A percentile compares a stretch with the other conserved stretches of the same genome.
Evolutionary conservation across 805 yeast genomes (phyloP).

Genomic region (Tetrapisispora namnaoensis): DNA sequence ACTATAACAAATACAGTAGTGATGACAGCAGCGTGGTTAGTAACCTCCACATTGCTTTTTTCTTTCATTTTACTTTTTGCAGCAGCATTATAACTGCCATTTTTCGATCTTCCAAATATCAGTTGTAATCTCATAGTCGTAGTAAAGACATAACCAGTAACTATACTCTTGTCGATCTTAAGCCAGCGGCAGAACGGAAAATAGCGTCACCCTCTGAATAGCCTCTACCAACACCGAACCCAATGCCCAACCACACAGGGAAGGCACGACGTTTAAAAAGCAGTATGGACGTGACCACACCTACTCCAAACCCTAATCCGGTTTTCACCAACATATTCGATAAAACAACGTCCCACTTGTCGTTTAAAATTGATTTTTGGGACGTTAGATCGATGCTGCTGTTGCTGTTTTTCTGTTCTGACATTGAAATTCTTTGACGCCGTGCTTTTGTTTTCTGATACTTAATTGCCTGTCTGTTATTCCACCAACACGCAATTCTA

Average conservation of each 20-base stretch:
- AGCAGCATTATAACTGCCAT: background rate
- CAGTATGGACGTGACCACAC: conserved; percentile 84
- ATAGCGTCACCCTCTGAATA: conserved; percentile 97
- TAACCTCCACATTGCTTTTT: background rate
- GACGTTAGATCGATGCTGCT: background rate
- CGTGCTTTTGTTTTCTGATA: too few relatives aligned
- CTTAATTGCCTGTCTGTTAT: background rate
- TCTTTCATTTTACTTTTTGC: background rate
- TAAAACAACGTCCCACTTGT: conserved; percentile 90
- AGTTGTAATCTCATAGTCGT: too few relatives aligned
- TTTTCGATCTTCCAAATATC: too few relatives aligned
- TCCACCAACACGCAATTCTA: too few relatives aligned
- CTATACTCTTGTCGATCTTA: conserved; percentile 64
- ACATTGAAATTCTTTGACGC: background rate
- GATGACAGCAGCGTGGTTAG: background rate
- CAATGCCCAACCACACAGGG: conserved; percentile 97
- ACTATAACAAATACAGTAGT: too few relatives aligned
- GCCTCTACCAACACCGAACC: conserved; percentile 96
- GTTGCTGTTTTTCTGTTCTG: conserved; percentile 1
- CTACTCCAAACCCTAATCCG: conserved; percentile 93
- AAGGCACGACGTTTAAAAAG: conserved; percentile 89
- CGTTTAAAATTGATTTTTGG: conserved; percentile 46
- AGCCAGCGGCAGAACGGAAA: conserved; percentile 74
- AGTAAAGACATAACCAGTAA: too few relatives aligned
- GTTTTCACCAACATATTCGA: conserved; percentile 92